Conservation (phyloP, 768 basidiomycete species). For the Neoboletus brunneissimus region DNA sequence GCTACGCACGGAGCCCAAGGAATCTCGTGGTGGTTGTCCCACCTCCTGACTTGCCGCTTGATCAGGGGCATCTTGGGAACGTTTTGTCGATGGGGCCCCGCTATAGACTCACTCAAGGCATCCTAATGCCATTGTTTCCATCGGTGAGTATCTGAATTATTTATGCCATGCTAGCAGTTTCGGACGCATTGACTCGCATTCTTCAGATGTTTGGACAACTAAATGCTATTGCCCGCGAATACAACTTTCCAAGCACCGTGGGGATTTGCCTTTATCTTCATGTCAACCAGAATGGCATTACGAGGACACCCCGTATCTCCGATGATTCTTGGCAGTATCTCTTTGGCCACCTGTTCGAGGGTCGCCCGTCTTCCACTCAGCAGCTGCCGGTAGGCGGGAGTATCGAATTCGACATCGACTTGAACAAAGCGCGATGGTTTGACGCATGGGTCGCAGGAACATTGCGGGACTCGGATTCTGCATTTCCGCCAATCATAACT, state of each 20-base stretch:
- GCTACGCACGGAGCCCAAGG: slow-evolving; percentile 38
- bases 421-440: slow-evolving; percentile 75
- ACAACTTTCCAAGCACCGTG: slow-evolving; percentile 71
- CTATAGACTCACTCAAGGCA: slow-evolving; percentile 61
- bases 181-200: not conserved
- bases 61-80: slow-evolving; percentile 58
- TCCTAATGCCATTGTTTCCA: slow-evolving; percentile 72
- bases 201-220: slow-evolving; percentile 72
- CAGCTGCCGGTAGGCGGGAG: slow-evolving; percentile 67
- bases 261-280: slow-evolving; percentile 82
- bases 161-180: not conserved
- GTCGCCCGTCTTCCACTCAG: slow-evolving; percentile 32
- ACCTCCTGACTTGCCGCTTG: slow-evolving; percentile 53
- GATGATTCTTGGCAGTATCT: slow-evolving; percentile 76
- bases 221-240: slow-evolving; percentile 76
- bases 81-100: slow-evolving; percentile 57
- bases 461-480: slow-evolving; percentile 43
- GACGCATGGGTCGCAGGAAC: slow-evolving; percentile 62
- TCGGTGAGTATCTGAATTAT: slow-evolving; percentile 43
- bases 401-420: slow-evolving; percentile 86
- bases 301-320: slow-evolving; percentile 67
- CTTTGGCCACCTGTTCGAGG: slow-evolving; percentile 61
- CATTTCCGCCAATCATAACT: slow-evolving; percentile 35
- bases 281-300: slow-evolving; percentile 51
- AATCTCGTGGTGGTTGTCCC: slow-evolving; percentile 69